Base-by-base conservation (phyloP, 768 basidiomycete species). In the Termitomyces sp. region DNA sequence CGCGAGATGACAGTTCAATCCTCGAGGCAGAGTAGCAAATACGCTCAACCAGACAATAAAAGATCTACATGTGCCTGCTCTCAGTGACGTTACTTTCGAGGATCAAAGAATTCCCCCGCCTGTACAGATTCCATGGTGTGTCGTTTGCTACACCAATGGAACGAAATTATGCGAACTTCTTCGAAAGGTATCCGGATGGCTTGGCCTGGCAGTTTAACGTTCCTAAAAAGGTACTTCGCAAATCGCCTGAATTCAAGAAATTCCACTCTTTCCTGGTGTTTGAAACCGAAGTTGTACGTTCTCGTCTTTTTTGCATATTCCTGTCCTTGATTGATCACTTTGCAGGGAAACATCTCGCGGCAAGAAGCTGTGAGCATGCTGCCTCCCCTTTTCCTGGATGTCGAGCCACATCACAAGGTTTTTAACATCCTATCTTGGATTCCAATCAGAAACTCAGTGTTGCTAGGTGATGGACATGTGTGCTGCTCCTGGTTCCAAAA, bases 281-380 rank as follows among this genome's bases (percentile, higher is more conserved):
- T 62, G 97, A 99, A 75, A 98, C 97, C 0, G 97, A 98, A 76
- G 92, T 95, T 31, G 94, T 95, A 62, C 42, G 90, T 79, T 28
- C 18, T 6, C 8, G 54, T n/a, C 33, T 48, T 34, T n/a, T n/a
- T 48, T 29, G 24, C 18, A 13, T 33, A 7, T 51, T 3, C 41
- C 51, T 3, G 22, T 16, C 7, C 9, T 49, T 55, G 50, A 52
- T 37, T n/a, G 46, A 51, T 0, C 12, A 24, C 41, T 41, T 51
- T 41, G 13, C 63, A 95, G 93, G 95, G 97, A 48, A 99, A 99
- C 65, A 80, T 98, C 48, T 96, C 94, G 12, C 78, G 97, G 22
- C 95, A 98, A 71, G 97, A 99, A 72, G 94, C 93, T 18, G 97
- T 99, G 57, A 96, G 93, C 69, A 99, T 99, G 97, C 77, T 99